Evolutionary conservation across 306 rosid species (phyloP), one percentile per base, ranked within the genome.

Genomic region (Acmispon strigosus): DNA sequence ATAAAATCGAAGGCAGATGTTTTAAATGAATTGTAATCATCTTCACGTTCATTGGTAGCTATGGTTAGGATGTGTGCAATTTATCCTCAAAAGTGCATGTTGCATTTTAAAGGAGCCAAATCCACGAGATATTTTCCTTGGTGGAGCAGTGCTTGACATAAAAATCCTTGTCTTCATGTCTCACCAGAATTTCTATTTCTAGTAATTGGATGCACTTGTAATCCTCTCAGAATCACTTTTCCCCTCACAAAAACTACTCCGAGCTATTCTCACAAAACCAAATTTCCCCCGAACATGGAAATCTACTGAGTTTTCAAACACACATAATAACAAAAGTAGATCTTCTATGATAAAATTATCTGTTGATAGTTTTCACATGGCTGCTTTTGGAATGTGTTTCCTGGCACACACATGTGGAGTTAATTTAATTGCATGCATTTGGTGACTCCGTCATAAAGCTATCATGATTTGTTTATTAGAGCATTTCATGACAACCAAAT

Each of bases 401-500:
- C 45, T 19, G 51, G 42, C 8, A 59, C 29, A 16, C 37, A 32
- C 3, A 1, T 70, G 32, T 62, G 12, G 3, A 10, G 9, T 50
- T 50, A 41, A 2, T 41, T 64, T 71, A 22, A 45, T 53, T 14
- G 50, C 50, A 70, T 66, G 37, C 32, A 60, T 72, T 66, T 68
- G 64, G 60, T 56, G 43, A 45, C 24, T 62, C 10, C 62, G 5
- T 67, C 16, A 7, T 29, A 19, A 62, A 50, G 36, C 15, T 67
- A 4, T 49, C 14, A 24, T 50, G 62, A 64, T 61, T 61, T 54
- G 48, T 60, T 75, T 58, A 63, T 29, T 64, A 49, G 42, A 52
- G 16, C 56, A 77, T 80, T 71, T 81, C 53, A 44, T 82, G 77
- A 45, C 57, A 44, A 32, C 68, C 66, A 20, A 72, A 78, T 74